Base-by-base conservation (phyloP, 306 rosid species). In the Sechiopsis laciniata region DNA sequence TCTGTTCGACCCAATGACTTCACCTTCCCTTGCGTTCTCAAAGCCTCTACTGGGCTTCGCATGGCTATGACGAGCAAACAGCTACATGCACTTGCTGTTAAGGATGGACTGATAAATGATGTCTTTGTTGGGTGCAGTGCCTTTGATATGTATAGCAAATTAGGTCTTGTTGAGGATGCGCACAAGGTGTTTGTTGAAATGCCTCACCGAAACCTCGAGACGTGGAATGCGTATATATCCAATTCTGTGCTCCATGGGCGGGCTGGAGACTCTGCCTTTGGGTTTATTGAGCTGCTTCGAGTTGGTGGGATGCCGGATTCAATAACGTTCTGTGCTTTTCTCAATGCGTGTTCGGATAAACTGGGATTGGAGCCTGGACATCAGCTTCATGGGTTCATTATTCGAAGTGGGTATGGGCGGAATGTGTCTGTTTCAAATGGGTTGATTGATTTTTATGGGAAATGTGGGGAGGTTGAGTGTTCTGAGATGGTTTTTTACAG, bases 91-190 rank as follows among this genome's bases (percentile, higher is more conserved):
- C 83, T 88, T 42, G 96, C 96, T 90, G 65, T 85, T 0, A 90
- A 90, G 75, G 89, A 80, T 45, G 96, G 93, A 8, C 80, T 76
- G 66, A 84, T 90, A 55, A 55, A 42, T 21, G 96, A 90, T 69
- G 95, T 88, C 37, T 90, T 90, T 45, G 98, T 92, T 0, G 98
- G 96, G 13, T 90, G 90, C 53, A 87, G 98, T 54, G 92, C 87
- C 48, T 86, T 90, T 21, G 93, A 92, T 6, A 92, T 92, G 98
- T 92, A 90, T 66, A 59, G 84, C 42, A 92, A 90, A 77, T 75
- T 80, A 2, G 90, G 90, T 21, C 80, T 84, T 11, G 55, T 81
- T 17, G 77, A 69, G 0, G 96, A 92, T 2, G 96, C 93, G 9
- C 58, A 72, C 5, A 87, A 83, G 40, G 7, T 90, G 87, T 90